Percentiles rank a stretch among this genome's conserved stretches.
phyloP scores from a whole-genome alignment of 768 basidiomycete genomes.

The Lactarius pseudohatsudake region DNA sequence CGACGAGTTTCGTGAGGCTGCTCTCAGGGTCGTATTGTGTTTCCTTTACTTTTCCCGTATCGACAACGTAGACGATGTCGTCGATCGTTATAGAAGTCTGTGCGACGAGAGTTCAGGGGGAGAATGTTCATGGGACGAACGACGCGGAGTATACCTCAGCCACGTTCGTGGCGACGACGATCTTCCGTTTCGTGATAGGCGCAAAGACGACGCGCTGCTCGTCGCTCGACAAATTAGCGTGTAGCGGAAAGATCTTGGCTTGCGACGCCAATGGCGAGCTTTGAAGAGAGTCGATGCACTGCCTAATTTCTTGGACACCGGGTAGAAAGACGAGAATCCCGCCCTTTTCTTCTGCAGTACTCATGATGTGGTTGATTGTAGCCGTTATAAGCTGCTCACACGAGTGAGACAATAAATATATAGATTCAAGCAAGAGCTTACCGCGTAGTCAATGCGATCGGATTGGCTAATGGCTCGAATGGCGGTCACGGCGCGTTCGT shows the following conservation, averaged over 20 bases:
- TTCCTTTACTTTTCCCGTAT: slow-evolving; percentile 85
- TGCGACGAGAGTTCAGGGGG: slow-evolving; percentile 10
- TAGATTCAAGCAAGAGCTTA: slow-evolving; percentile 33
- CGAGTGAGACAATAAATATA: background rate
- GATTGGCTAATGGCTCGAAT: slow-evolving; percentile 61
- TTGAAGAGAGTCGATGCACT: slow-evolving; percentile 65
- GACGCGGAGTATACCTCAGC: slow-evolving; percentile 59
- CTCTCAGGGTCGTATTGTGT: slow-evolving; percentile 68
- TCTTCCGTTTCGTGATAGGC: slow-evolving; percentile 65
- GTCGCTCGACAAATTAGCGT: slow-evolving; percentile 82
- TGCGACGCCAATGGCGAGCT: slow-evolving; percentile 37
- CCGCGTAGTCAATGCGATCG: slow-evolving; percentile 73
- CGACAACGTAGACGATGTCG: slow-evolving; percentile 83
- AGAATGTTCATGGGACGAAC: background rate
- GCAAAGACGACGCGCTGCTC: slow-evolving; percentile 82
- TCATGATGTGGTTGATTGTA: slow-evolving; percentile 62
- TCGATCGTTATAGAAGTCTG: slow-evolving; percentile 91
- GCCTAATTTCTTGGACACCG: slow-evolving; percentile 86
- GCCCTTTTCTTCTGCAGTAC: slow-evolving; percentile 47
- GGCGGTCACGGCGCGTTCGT: slow-evolving; percentile 48
- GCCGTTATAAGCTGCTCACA: slow-evolving; percentile 39
- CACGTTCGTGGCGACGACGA: slow-evolving; percentile 89
- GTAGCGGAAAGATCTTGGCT: slow-evolving; percentile 70
- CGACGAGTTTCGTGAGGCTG: slow-evolving; percentile 72
- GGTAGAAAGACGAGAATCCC: slow-evolving; percentile 87